Evolutionary conservation across 2,329 filamentous ascomycete species (phyloP).

Genomic region (Rhinocladiella similis): DNA sequence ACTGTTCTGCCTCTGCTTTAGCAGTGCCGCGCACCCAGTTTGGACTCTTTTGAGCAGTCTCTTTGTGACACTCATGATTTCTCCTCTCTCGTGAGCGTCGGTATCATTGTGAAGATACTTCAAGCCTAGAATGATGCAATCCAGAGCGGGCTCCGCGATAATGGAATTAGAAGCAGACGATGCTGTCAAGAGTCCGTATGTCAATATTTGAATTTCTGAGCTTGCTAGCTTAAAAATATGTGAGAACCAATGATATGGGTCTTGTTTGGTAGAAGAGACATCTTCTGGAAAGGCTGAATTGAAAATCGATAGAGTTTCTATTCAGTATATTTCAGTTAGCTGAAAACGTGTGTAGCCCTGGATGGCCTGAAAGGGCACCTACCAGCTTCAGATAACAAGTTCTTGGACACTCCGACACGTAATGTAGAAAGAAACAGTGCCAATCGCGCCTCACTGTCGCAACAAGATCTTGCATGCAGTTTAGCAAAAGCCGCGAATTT

Average conservation of each 20-base stretch:
- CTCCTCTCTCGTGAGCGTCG: conserved; percentile 82
- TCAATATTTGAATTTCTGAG: conserved; percentile 71
- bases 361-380: background rate
- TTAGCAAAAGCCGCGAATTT: conserved; percentile 19
- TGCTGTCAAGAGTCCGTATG: conserved; percentile 75
- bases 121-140: conserved; percentile 65
- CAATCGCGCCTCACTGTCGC: conserved; percentile 6
- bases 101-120: conserved; percentile 76
- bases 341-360: background rate
- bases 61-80: conserved; percentile 72
- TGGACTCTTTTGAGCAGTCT: conserved; percentile 52
- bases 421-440: conserved; percentile 22
- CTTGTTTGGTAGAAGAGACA: background rate
- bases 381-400: conserved; percentile 18
- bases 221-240: conserved; percentile 50
- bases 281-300: conserved; percentile 1
- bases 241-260: conserved; percentile 28
- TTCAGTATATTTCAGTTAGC: background rate
- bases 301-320: conserved; percentile 12
- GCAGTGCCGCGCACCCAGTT: conserved; percentile 2
- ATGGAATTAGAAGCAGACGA: conserved; percentile 74
- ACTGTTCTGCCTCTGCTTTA: background rate
- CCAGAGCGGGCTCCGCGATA: conserved; percentile 63
- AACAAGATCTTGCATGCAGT: conserved; percentile 6
- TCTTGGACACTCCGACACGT: conserved; percentile 22